phyloP scores from a whole-genome alignment of 495 filamentous ascomycete genomes.

The Cenococcum geophilum region DNA sequence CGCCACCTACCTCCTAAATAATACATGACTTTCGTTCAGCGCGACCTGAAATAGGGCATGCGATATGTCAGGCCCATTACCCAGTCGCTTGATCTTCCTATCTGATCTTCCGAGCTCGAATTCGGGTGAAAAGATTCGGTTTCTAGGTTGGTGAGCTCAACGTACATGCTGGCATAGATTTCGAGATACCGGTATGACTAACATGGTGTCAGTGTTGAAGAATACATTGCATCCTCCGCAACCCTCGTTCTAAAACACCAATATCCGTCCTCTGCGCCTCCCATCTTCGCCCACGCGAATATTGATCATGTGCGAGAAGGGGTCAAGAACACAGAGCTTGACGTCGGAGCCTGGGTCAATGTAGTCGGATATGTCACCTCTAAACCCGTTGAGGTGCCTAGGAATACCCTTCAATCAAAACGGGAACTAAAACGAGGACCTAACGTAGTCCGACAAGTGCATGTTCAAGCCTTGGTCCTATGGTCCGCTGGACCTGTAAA shows the following conservation, averaged over 20 bases:
- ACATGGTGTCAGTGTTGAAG: slow-evolving; percentile 51
- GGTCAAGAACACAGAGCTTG: slow-evolving; percentile 51
- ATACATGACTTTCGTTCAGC: neutral
- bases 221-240: slow-evolving; percentile 57
- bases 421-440: neutral
- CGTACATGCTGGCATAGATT: neutral
- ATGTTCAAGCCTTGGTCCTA: slow-evolving; percentile 2
- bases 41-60: no score
- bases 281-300: slow-evolving; percentile 54
- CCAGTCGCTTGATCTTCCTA: slow-evolving; percentile 63
- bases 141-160: slow-evolving; percentile 75
- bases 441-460: neutral
- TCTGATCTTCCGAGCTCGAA: slow-evolving; percentile 51
- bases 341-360: slow-evolving; percentile 84
- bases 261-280: slow-evolving; percentile 44
- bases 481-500: slow-evolving; percentile 2
- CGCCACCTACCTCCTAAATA: neutral
- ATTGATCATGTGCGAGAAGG: slow-evolving; percentile 62
- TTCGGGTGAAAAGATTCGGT: slow-evolving; percentile 71
- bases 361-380: slow-evolving; percentile 69
- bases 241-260: slow-evolving; percentile 61
- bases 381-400: neutral
- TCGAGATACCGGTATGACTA: neutral
- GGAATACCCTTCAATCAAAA: neutral
- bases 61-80: slow-evolving; percentile 47